phyloP scores from a whole-genome alignment of 495 filamentous ascomycete genomes.

The Penicillium cosmopolitanum region DNA sequence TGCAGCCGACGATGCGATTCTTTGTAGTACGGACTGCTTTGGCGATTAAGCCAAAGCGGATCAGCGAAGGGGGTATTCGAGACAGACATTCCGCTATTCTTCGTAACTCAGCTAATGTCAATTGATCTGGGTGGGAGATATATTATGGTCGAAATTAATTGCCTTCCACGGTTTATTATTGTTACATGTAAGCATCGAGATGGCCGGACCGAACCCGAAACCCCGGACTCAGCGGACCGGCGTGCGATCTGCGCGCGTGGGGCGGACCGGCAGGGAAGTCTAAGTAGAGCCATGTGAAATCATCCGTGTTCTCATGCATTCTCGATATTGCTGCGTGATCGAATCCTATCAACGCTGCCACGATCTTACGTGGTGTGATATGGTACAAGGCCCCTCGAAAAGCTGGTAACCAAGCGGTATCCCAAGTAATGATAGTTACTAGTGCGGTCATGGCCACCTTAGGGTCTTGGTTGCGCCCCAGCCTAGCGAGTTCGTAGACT shows the following conservation, averaged over 20 bases:
- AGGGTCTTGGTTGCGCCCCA: neutral
- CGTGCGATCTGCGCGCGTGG: neutral
- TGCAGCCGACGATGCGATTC: slow-evolving; percentile 67
- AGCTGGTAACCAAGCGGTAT: neutral
- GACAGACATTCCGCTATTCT: slow-evolving; percentile 7
- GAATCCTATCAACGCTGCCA: too few relatives aligned
- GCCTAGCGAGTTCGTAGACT: neutral
- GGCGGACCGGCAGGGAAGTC: neutral
- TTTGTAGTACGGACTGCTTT: slow-evolving; percentile 73
- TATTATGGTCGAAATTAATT: neutral
- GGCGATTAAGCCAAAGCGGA: slow-evolving; percentile 70
- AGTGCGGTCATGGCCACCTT: neutral
- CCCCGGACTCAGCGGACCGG: neutral
- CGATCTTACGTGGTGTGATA: neutral
- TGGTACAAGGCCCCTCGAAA: neutral
- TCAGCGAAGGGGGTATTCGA: slow-evolving; percentile 63
- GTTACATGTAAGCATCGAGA: neutral
- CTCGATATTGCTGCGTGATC: too few relatives aligned
- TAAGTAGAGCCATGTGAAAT: neutral
- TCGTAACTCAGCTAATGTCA: neutral
- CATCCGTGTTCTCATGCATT: neutral
- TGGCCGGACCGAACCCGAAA: neutral
- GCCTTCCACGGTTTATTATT: too few relatives aligned
- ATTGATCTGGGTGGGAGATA: neutral
- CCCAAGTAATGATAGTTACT: neutral